Base-by-base conservation (phyloP, 495 filamentous ascomycete genomes). In the Xylaria telfairii region DNA sequence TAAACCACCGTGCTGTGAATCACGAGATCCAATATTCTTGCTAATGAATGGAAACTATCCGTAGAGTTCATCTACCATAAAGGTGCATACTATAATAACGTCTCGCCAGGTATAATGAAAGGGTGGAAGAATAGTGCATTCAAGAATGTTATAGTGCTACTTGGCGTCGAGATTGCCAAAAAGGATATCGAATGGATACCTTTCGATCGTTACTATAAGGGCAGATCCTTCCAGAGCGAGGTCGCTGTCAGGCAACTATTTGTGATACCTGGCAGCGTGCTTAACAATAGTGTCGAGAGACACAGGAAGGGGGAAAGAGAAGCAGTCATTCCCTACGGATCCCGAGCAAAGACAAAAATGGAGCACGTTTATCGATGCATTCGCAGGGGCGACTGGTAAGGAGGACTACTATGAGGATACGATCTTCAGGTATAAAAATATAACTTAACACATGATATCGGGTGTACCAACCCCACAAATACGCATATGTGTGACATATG, bases 81-180 rank as follows among this genome's bases (percentile, higher is more conserved):
- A 39, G 56, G 56, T 21, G 30, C 56, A 37, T 37, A 59, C 15
- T n/a, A 21, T 4, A 21, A 37, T 37, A 19, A 37, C 15, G 8
- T 39, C 17, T 10, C 17, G n/a, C 32, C 56, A 19, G 56, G 56
- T 21, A 59, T 21, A 34, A 59, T 59, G 56, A 37, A 59, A 39
- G 56, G 30, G 28, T 59, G 56, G 56, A 59, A 21, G n/a, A 37
- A 59, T 21, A 59, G 56, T 37, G 56, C 30, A 17, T 59, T 59
- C 17, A 37, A 37, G 32, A 21, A 59, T 10, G 30, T 59, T 5
- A 19, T 37, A 19, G 56, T 59, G 8, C 30, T 59, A n/a, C 28
- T 59, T 21, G 30, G 56, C 37, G 56, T 59, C 30, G 56, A 59
- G 9, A 37, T 59, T 24, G 30, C 56, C 17, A 59, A 5, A 34